These are phyloP conservation scores for Fusarium sambucinum DNA, from an alignment of 2,329 filamentous ascomycete species.

Conservation along the genomic window DNA sequence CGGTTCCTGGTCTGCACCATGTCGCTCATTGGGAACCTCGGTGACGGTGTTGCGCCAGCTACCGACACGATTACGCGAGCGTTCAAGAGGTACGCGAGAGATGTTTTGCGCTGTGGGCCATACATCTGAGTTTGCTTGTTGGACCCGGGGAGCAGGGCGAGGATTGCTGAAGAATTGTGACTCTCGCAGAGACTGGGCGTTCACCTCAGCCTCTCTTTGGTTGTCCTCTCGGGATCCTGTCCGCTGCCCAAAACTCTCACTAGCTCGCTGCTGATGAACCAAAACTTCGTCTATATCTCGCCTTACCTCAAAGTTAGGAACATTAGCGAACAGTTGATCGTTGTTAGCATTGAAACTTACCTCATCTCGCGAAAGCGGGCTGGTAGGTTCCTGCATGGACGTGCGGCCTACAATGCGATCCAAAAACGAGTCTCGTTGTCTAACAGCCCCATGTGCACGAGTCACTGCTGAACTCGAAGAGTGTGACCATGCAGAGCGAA, in stretches of 20 bases:
- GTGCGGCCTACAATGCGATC: neutral
- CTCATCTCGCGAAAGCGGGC: constrained; percentile 9
- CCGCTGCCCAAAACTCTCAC: constrained; percentile 3
- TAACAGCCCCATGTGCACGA: neutral
- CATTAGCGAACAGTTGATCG: constrained; percentile 34
- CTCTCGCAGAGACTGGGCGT: neutral
- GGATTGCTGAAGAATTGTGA: constrained; percentile 6
- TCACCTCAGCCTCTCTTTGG: neutral
- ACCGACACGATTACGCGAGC: neutral
- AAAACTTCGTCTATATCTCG: constrained; percentile 29
- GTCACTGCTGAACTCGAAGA: constrained; percentile 3
- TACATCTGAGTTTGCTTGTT: neutral
- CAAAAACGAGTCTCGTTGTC: neutral
- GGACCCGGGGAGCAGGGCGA: neutral
- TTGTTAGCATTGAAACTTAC: constrained; percentile 31
- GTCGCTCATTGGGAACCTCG: neutral
- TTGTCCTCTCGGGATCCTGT: neutral
- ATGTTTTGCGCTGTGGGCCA: neutral
- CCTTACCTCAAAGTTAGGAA: constrained; percentile 18
- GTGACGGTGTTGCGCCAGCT: constrained; percentile 10
- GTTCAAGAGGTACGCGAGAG: neutral
- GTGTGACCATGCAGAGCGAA: constrained; percentile 25
- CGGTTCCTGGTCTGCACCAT: neutral
- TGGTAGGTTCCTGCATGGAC: neutral
- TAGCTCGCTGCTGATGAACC: constrained; percentile 9